Base-by-base conservation (phyloP, 169 alveolate genomes). In the Neospora caninum region DNA sequence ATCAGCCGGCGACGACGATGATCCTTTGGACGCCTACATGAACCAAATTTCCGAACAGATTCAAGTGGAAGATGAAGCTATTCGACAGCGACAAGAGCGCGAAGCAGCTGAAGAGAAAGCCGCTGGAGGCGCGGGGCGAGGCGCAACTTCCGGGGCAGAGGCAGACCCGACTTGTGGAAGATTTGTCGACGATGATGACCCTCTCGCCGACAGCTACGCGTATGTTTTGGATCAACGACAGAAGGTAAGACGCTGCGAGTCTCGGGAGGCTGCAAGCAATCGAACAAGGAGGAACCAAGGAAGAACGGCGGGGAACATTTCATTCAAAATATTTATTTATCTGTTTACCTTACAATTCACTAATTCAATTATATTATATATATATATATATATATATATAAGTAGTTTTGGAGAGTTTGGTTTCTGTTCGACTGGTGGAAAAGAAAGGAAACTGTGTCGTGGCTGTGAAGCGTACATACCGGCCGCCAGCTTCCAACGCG, bases 21-120 rank as follows among this genome's bases (percentile, higher is more conserved):
- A 73, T 73, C 84, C 84, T 22, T 22, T 73, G 42, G 84, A 73
- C 27, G 84, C 84, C 43, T 73, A 73, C 84, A 73, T 73, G 84
- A 18, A n/a, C 43, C 25, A 36, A 20, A 73, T 73, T 13, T 34
- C 84, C 39, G 84, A 73, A 43, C 84, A 73, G 20, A 36, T 73
- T 20, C 39, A 73, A n/a, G 45, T 34, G 41, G 45, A 73, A 36
- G 84, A 73, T n/a, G 84, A 18, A n/a, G 84, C 39, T 13, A 36
- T 36, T 31, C 84, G 84, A 0, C 45, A 73, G 43, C 41, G 84
- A n/a, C 84, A 73, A n/a, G 45, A 73, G 42, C 84, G 84, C 41
- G 84, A 73, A 36, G 84, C 84, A 2, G 84, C 1, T 1, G 84
- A 73, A 36, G n/a, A 13, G 27, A 43, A 18, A 73, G 84, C 84